These are phyloP conservation scores for Daldinia grandis DNA, from an alignment of 495 filamentous ascomycete species.

Conservation along the genomic window DNA sequence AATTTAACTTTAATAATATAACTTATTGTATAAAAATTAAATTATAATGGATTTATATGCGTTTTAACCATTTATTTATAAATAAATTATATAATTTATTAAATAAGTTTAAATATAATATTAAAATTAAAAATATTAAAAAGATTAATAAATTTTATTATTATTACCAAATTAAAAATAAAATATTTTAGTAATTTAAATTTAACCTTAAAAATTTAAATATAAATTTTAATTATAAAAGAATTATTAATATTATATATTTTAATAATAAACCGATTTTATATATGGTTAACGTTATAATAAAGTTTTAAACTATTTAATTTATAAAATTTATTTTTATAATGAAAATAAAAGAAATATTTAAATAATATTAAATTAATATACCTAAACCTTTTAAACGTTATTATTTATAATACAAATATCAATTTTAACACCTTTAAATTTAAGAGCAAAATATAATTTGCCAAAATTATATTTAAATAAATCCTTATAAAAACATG, in stretches of 20 bases:
- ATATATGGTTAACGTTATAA: neutral
- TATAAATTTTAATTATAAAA: neutral
- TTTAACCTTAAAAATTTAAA: neutral
- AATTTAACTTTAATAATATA: neutral
- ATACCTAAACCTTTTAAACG: neutral
- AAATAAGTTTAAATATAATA: neutral
- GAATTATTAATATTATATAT: neutral
- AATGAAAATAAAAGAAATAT: neutral
- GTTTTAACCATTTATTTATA: neutral
- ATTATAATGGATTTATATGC: neutral
- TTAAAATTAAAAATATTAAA: neutral
- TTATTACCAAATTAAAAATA: neutral
- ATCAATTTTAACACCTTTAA: too few relatives aligned
- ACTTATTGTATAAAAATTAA: neutral
- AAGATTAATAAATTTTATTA: neutral
- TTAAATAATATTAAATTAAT: neutral
- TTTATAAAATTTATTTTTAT: neutral
- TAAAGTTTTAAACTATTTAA: neutral
- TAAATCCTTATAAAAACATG: too few relatives aligned
- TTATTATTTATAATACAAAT: too few relatives aligned
- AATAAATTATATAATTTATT: neutral
- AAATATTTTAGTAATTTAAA: neutral
- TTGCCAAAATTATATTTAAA: too few relatives aligned
- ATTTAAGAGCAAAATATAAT: too few relatives aligned
- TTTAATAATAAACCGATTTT: neutral